phyloP scores from a whole-genome alignment of 2,329 filamentous ascomycete genomes.

The Helotiales sp. region DNA sequence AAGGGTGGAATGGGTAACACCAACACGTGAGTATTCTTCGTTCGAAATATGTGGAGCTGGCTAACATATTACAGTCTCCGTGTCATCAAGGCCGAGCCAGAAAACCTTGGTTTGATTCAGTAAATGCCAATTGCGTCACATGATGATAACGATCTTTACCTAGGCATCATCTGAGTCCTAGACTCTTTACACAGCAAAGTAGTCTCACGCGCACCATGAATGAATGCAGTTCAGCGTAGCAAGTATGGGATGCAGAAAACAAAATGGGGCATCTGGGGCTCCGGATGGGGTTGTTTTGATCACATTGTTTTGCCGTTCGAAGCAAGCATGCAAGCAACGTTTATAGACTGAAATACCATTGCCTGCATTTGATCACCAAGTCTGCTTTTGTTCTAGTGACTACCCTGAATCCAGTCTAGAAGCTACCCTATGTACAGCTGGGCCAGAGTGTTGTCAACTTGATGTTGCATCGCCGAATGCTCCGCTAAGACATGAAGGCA shows the following conservation, averaged over 20 bases:
- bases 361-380: background rate
- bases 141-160: background rate
- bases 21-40: constrained; percentile 57
- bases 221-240: background rate
- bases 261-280: background rate
- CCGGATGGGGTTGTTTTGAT: background rate
- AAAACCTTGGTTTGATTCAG: constrained; percentile 24
- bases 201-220: background rate
- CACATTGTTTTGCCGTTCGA: background rate
- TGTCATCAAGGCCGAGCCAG: constrained; percentile 35
- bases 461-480: too few species aligned
- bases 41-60: constrained; percentile 1
- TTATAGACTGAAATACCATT: background rate
- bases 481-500: too few species aligned
- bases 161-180: too few species aligned
- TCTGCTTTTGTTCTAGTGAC: background rate
- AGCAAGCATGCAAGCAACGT: background rate
- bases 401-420: too few species aligned
- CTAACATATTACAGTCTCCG: constrained; percentile 27
- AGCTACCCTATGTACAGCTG: too few species aligned
- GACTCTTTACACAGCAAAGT: background rate
- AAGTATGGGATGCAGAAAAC: background rate
- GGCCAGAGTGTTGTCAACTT: too few species aligned
- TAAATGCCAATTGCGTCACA: background rate
- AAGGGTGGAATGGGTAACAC: constrained; percentile 90